These are phyloP conservation scores for Mortierella sp. DNA, from an alignment of 371 early-diverging fungal genomes.

Conservation along the genomic window DNA sequence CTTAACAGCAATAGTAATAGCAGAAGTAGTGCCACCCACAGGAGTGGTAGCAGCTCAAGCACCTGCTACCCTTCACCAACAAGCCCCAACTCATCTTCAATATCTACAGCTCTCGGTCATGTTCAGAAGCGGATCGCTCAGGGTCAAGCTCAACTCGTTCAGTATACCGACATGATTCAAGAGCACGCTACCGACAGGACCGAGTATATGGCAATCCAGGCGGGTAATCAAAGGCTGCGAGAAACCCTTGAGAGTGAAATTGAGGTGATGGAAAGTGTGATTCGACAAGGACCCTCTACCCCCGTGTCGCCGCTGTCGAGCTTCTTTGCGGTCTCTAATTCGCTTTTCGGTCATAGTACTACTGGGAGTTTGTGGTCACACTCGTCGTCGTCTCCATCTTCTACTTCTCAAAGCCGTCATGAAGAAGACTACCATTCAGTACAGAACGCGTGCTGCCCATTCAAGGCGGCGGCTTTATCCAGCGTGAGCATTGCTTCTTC, in stretches of 20 bases:
- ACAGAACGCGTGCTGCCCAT: background rate
- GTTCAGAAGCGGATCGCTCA: conserved; percentile 19
- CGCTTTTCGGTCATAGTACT: background rate
- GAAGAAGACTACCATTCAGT: background rate
- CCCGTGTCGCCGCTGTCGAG: background rate
- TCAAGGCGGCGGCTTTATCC: background rate
- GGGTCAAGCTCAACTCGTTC: conserved; percentile 19
- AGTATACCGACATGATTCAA: conserved; percentile 19
- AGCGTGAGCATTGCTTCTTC: background rate
- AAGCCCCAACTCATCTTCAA: background rate
- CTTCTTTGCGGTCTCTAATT: background rate
- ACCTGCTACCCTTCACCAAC: background rate
- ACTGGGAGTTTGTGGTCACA: background rate
- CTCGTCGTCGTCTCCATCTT: conserved; percentile 1
- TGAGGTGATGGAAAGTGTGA: conserved; percentile 19
- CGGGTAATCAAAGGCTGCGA: background rate
- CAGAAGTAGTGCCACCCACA: background rate
- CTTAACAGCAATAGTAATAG: background rate
- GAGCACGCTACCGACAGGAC: background rate
- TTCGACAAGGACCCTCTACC: background rate
- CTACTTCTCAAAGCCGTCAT: background rate
- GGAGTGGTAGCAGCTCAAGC: background rate
- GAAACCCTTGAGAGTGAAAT: conserved; percentile 7
- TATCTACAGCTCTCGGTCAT: background rate
- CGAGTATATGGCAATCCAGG: background rate